These are phyloP conservation scores for Paramecium sexaurelia DNA, from an alignment of 73 alveolate genomes.

Conservation along the genomic window DNA sequence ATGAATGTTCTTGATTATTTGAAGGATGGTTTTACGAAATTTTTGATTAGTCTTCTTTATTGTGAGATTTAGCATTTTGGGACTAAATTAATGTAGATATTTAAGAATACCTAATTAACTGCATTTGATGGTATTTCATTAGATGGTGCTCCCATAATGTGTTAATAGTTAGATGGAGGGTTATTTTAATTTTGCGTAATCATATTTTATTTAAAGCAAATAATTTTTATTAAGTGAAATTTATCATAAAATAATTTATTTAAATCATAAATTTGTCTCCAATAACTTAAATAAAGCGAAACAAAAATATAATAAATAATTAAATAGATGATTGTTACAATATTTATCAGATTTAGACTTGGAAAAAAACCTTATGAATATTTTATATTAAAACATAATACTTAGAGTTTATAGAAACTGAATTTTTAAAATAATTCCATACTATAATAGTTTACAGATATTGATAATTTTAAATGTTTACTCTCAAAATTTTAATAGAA, in stretches of 20 bases:
- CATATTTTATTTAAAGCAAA: background rate
- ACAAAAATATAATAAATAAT: too few species aligned
- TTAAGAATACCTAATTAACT: background rate
- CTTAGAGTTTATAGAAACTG: too few species aligned
- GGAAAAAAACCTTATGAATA: too few species aligned
- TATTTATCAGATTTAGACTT: too few species aligned
- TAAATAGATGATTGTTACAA: too few species aligned
- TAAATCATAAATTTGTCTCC: too few species aligned
- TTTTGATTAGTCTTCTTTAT: background rate
- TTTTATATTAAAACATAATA: too few species aligned
- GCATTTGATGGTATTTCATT: background rate
- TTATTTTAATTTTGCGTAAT: background rate
- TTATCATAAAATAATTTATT: constrained; percentile 29
- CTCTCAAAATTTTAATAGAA: too few species aligned
- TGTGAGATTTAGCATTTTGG: background rate
- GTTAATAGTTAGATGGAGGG: background rate
- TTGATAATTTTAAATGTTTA: too few species aligned
- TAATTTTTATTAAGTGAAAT: background rate
- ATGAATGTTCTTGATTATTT: background rate
- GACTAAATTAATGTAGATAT: background rate
- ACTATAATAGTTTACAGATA: too few species aligned
- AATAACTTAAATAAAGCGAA: too few species aligned
- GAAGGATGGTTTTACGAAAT: background rate
- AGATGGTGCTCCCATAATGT: background rate
- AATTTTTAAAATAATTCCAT: too few species aligned